These are phyloP conservation scores for Peziza echinospora DNA, from an alignment of 495 filamentous ascomycete species.

Conservation along the genomic window DNA sequence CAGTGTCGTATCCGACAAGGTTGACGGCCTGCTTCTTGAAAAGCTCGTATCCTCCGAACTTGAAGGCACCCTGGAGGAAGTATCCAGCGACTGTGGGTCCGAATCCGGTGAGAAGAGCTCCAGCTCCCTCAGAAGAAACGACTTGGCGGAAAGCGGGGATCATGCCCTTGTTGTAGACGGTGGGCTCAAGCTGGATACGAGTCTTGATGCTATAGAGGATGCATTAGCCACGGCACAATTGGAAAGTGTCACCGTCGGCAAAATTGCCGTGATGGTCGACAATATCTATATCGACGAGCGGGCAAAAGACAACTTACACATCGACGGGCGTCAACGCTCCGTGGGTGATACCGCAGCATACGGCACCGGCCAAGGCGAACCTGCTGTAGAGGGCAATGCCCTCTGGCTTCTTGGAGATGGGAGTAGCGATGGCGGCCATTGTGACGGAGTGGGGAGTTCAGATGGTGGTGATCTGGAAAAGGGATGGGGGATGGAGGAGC, in stretches of 20 bases:
- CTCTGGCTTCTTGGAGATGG: conserved; percentile 19
- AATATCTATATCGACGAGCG: background rate
- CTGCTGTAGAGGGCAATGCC: conserved; percentile 46
- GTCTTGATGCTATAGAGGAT: conserved; percentile 70
- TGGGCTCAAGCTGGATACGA: conserved; percentile 78
- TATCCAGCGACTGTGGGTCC: conserved; percentile 79
- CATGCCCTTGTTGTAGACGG: conserved; percentile 73
- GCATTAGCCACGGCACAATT: background rate
- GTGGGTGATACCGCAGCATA: conserved; percentile 90
- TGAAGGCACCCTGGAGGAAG: conserved; percentile 88
- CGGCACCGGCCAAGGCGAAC: conserved; percentile 80
- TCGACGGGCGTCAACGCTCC: conserved; percentile 81
- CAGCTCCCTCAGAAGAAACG: conserved; percentile 62
- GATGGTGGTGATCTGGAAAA: too few relatives aligned
- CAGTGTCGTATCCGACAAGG: conserved; percentile 51
- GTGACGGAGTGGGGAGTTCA: too few relatives aligned
- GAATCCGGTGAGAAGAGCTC: conserved; percentile 68
- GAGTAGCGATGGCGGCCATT: background rate
- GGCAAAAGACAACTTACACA: conserved; percentile 51
- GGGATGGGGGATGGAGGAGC: too few relatives aligned
- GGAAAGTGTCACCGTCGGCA: too few relatives aligned
- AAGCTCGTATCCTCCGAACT: conserved; percentile 88
- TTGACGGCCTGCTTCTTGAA: conserved; percentile 91
- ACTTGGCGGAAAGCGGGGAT: conserved; percentile 74
- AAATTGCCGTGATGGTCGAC: too few relatives aligned